These are phyloP conservation scores for Fusarium buxicola DNA, from an alignment of 2,329 filamentous ascomycete genomes.

Conservation along the genomic window DNA sequence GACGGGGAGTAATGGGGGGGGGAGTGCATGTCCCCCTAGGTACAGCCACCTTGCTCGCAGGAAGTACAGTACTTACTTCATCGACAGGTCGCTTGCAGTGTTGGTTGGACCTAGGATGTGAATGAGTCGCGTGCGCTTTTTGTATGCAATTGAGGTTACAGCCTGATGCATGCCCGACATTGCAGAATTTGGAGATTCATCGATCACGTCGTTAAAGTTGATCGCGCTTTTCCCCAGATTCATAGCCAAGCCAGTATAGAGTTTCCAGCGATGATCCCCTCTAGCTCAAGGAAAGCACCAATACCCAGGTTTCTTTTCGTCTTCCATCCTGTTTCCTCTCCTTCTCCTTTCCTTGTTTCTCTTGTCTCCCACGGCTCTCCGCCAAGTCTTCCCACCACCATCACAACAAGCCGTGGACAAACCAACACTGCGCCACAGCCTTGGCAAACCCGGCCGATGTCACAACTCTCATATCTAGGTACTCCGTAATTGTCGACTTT, in stretches of 20 bases:
- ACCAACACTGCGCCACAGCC: slow-evolving; percentile 8
- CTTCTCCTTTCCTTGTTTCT: background rate
- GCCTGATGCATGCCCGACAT: slow-evolving; percentile 12
- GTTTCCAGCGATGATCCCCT: slow-evolving; percentile 7
- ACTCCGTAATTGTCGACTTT: background rate
- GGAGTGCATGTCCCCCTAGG: background rate
- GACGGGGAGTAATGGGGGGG: too few relatives aligned
- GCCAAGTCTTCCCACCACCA: background rate
- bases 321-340: slow-evolving; percentile 4
- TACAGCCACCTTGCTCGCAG: background rate
- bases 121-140: slow-evolving; percentile 13
- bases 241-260: background rate
- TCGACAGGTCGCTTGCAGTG: background rate
- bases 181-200: slow-evolving; percentile 25
- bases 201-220: background rate
- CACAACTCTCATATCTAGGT: slow-evolving; percentile 1
- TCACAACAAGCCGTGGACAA: background rate
- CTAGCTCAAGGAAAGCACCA: background rate
- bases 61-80: background rate
- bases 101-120: slow-evolving; percentile 5
- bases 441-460: slow-evolving; percentile 18
- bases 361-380: background rate
- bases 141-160: slow-evolving; percentile 5
- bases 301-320: background rate
- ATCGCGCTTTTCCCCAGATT: slow-evolving; percentile 1